A percentile compares a stretch with the other conserved stretches of the same genome.
These are phyloP conservation scores for Cladosporium sp. DNA, from an alignment of 2,329 filamentous ascomycete species.

Conservation along the genomic window DNA sequence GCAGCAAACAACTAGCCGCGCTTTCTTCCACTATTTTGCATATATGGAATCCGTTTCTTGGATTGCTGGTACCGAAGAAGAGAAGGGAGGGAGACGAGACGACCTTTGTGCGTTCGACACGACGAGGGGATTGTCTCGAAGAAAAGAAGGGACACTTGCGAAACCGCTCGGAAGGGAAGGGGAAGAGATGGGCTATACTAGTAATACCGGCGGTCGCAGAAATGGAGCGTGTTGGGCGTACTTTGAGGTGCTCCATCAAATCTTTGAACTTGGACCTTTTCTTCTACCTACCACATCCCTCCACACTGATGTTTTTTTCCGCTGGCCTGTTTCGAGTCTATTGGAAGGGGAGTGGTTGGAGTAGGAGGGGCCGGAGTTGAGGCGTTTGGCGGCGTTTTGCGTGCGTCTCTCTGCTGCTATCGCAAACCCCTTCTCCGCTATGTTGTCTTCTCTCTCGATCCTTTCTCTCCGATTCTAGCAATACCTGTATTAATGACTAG, in stretches of 20 bases:
- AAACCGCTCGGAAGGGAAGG: background rate
- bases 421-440: no score
- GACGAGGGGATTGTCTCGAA: background rate
- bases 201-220: background rate
- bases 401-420: background rate
- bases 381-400: background rate
- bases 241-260: background rate
- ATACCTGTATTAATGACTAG: conserved; percentile 1
- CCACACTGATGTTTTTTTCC: no score
- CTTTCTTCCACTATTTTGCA: background rate
- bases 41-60: background rate
- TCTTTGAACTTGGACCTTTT: background rate
- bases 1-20: conserved; percentile 1
- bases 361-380: no score
- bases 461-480: background rate
- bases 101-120: background rate
- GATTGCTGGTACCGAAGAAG: no score
- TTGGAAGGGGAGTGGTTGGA: no score
- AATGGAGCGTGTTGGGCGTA: background rate
- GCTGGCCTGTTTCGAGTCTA: no score
- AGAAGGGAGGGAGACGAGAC: no score
- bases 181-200: background rate
- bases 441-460: background rate
- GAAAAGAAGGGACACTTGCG: background rate
- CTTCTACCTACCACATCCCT: no score